These are phyloP conservation scores for Rhodotorula kratochvilovae DNA, from an alignment of 768 basidiomycete genomes.

Conservation along the genomic window DNA sequence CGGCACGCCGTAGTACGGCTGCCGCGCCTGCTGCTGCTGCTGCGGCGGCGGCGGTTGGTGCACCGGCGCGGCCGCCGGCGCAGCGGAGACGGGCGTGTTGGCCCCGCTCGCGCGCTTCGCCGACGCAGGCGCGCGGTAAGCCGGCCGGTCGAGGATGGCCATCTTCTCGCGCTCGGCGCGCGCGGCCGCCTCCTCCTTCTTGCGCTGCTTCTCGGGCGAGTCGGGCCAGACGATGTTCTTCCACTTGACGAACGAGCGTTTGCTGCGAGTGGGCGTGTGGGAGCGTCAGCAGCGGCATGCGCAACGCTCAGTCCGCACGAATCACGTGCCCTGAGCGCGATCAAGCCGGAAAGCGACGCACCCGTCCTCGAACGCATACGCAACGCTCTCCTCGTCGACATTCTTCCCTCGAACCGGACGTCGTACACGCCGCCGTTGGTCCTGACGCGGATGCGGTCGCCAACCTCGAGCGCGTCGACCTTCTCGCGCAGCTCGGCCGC, in stretches of 20 bases:
- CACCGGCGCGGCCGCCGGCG: not conserved
- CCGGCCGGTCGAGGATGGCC: slow-evolving; percentile 15
- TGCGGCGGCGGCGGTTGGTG: not conserved
- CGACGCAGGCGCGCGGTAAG: slow-evolving; percentile 3
- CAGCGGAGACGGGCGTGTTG: not conserved
- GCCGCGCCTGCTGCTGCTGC: not conserved
- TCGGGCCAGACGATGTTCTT: slow-evolving; percentile 37
- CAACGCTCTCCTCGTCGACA: slow-evolving; percentile 65
- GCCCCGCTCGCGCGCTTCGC: not conserved
- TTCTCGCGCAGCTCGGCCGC: slow-evolving; percentile 68
- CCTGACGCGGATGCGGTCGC: slow-evolving; percentile 76
- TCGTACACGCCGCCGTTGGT: slow-evolving; percentile 80
- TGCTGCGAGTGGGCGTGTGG: not conserved
- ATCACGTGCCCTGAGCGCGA: too few relatives aligned
- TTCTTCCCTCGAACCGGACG: slow-evolving; percentile 70
- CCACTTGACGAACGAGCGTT: slow-evolving; percentile 26
- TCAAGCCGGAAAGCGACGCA: not conserved
- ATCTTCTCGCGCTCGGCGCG: slow-evolving; percentile 19
- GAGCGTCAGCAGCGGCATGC: not conserved
- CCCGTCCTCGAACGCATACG: slow-evolving; percentile 63
- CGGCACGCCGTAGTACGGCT: not conserved
- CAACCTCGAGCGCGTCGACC: slow-evolving; percentile 63
- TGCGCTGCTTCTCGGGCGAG: slow-evolving; percentile 17
- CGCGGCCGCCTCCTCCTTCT: slow-evolving; percentile 22
- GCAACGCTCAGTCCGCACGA: too few relatives aligned